A percentile compares a stretch with the other conserved stretches of the same genome.
Conservation (phyloP, 192 early-diverging fungal species). For the Backusella mclennaniae region DNA sequence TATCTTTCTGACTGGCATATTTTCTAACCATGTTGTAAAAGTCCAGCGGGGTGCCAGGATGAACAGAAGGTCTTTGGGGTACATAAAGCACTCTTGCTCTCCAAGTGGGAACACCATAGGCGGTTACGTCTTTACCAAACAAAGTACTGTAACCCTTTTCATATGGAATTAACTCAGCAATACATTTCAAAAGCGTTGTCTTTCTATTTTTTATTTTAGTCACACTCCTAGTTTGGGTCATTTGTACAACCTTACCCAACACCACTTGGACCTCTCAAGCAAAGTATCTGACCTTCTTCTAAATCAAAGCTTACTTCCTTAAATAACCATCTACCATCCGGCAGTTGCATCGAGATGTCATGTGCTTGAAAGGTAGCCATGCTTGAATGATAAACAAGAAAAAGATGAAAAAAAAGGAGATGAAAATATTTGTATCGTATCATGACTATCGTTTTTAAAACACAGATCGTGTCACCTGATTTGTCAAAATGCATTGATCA, state of each 20-base stretch:
- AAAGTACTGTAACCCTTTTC: conserved; percentile 58
- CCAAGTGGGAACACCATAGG: conserved; percentile 70
- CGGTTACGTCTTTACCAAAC: conserved; percentile 49
- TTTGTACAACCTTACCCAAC: conserved; percentile 48
- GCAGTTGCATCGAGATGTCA: conserved; percentile 19
- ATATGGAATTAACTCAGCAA: conserved; percentile 70
- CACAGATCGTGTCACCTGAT: neutral
- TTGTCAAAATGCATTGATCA: neutral
- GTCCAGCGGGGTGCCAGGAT: conserved; percentile 72
- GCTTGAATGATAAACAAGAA: neutral
- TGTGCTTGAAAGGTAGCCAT: conserved; percentile 12
- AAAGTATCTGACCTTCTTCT: conserved; percentile 52
- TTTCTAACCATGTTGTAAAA: conserved; percentile 57
- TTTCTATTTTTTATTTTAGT: conserved; percentile 47
- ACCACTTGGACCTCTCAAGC: conserved; percentile 69
- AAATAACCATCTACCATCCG: conserved; percentile 52
- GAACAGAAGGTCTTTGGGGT: conserved; percentile 72
- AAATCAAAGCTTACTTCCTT: conserved; percentile 56
- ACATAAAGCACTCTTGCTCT: conserved; percentile 82
- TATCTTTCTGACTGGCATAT: conserved; percentile 48
- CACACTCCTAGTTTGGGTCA: neutral
- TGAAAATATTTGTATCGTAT: neutral
- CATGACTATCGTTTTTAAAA: neutral
- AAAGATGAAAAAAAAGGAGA: neutral
- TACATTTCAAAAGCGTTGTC: conserved; percentile 81